Percentiles rank a stretch among this genome's conserved stretches.
Evolutionary conservation across 1,284 basidiomycete species (phyloP).

Genomic region (Pseudomicrostroma phylloplanum): DNA sequence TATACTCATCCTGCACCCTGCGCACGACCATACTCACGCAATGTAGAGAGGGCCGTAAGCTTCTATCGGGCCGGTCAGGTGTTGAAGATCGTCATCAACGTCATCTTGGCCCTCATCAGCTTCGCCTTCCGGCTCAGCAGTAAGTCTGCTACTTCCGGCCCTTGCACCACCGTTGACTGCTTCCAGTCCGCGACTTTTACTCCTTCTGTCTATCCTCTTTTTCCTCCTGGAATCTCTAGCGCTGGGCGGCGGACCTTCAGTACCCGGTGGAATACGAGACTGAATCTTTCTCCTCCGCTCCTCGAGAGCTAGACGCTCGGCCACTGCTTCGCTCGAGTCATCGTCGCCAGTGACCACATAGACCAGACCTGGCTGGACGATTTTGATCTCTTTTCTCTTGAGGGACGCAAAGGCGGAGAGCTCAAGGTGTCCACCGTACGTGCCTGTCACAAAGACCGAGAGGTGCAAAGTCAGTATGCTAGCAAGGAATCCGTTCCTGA

Average conservation of each 20-base stretch:
- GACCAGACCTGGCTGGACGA: conserved; percentile 70
- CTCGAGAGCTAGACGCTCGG: conserved; percentile 25
- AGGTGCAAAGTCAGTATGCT: not conserved
- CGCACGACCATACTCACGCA: conserved; percentile 16
- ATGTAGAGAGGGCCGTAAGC: conserved; percentile 43
- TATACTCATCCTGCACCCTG: not conserved
- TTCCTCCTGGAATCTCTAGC: conserved; percentile 23
- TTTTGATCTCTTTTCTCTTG: conserved; percentile 71
- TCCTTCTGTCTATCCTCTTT: conserved; percentile 17
- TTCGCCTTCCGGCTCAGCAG: not conserved
- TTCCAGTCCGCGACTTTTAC: not conserved
- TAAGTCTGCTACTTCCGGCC: conserved; percentile 1
- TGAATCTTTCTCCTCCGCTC: conserved; percentile 25
- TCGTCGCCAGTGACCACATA: conserved; percentile 49
- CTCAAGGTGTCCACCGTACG: conserved; percentile 85
- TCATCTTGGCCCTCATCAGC: not conserved
- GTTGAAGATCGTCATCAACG: not conserved
- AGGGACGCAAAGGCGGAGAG: conserved; percentile 81
- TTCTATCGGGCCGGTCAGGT: conserved; percentile 18
- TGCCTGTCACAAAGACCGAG: conserved; percentile 54
- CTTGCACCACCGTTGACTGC: not conserved
- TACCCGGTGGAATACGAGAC: conserved; percentile 19
- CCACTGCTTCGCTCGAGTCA: conserved; percentile 38
- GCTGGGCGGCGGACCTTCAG: conserved; percentile 21
- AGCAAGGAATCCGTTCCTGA: not conserved